Evolutionary conservation across 2,329 filamentous ascomycete species (phyloP).

Genomic region (Fusarium austroafricanum): DNA sequence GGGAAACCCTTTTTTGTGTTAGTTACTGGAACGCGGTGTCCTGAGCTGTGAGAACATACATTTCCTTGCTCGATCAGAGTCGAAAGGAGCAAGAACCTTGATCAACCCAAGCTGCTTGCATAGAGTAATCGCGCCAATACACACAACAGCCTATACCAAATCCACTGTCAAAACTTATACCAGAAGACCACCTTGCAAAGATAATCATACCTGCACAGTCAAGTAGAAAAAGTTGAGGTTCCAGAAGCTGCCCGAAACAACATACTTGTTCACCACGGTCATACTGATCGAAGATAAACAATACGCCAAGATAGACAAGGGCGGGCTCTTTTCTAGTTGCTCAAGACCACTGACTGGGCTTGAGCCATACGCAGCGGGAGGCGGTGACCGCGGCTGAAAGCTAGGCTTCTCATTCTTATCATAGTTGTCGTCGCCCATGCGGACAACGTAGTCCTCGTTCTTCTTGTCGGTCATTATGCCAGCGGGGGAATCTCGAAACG

Average conservation of each 20-base stretch:
- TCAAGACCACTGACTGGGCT: constrained; percentile 22
- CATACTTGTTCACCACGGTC: constrained; percentile 99
- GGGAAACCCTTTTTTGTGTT: constrained; percentile 79
- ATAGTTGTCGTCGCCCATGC: constrained; percentile 71
- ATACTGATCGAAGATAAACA: constrained; percentile 97
- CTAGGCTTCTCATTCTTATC: constrained; percentile 64
- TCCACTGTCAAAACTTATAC: constrained; percentile 11
- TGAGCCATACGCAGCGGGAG: constrained; percentile 34
- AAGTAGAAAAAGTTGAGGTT: constrained; percentile 98
- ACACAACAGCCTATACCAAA: constrained; percentile 79
- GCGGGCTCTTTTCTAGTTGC: constrained; percentile 78
- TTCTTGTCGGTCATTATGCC: constrained; percentile 84
- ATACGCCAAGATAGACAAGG: constrained; percentile 86
- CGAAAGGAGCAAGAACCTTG: constrained; percentile 83
- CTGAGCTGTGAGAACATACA: constrained; percentile 67
- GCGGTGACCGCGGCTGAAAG: constrained; percentile 55
- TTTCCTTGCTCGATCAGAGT: constrained; percentile 88
- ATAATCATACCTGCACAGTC: constrained; percentile 80
- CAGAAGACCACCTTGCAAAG: neutral
- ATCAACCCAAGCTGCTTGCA: constrained; percentile 88
- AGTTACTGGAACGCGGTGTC: constrained; percentile 15
- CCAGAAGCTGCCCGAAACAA: constrained; percentile 89
- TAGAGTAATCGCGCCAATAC: constrained; percentile 82
- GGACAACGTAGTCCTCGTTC: constrained; percentile 82
- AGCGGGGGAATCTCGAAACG: constrained; percentile 45